These are phyloP conservation scores for Cercospora beticola DNA, from an alignment of 2,329 filamentous ascomycete genomes.

Conservation along the genomic window DNA sequence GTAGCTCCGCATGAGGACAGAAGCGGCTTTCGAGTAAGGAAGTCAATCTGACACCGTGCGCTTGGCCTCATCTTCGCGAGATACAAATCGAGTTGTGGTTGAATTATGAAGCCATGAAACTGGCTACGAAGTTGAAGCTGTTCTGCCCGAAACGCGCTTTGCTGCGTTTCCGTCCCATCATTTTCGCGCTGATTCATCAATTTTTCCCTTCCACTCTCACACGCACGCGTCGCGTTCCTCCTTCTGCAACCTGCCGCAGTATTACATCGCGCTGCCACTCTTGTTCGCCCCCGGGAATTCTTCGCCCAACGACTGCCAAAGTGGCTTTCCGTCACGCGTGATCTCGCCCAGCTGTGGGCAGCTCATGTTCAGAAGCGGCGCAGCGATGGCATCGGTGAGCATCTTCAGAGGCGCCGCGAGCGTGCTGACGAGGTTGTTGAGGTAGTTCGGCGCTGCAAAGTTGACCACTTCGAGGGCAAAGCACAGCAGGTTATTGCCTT, in stretches of 20 bases:
- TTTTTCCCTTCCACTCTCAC: neutral
- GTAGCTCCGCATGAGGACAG: neutral
- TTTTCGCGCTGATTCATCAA: constrained; percentile 1
- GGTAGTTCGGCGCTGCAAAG: constrained; percentile 38
- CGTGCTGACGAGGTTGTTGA: constrained; percentile 32
- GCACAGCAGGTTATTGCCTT: constrained; percentile 23
- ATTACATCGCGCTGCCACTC: constrained; percentile 18
- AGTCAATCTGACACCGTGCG: no score
- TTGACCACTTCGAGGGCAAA: constrained; percentile 34
- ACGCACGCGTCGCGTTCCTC: neutral
- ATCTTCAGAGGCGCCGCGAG: constrained; percentile 21
- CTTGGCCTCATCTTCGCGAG: no score
- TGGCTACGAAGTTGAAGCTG: neutral
- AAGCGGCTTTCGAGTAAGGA: neutral
- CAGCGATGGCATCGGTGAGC: constrained; percentile 15
- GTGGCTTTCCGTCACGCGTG: constrained; percentile 22
- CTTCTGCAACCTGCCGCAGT: neutral
- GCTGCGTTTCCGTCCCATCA: neutral
- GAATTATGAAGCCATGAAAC: neutral
- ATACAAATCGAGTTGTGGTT: neutral
- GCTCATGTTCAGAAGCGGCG: constrained; percentile 22
- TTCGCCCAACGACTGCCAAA: constrained; percentile 22
- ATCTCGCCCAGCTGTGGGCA: constrained; percentile 26
- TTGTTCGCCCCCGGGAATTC: constrained; percentile 27
- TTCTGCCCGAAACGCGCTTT: neutral